A percentile compares a stretch with the other conserved stretches of the same genome.
These are phyloP conservation scores for Cladorrhinum sp. DNA, from an alignment of 2,329 filamentous ascomycete genomes.

Conservation along the genomic window DNA sequence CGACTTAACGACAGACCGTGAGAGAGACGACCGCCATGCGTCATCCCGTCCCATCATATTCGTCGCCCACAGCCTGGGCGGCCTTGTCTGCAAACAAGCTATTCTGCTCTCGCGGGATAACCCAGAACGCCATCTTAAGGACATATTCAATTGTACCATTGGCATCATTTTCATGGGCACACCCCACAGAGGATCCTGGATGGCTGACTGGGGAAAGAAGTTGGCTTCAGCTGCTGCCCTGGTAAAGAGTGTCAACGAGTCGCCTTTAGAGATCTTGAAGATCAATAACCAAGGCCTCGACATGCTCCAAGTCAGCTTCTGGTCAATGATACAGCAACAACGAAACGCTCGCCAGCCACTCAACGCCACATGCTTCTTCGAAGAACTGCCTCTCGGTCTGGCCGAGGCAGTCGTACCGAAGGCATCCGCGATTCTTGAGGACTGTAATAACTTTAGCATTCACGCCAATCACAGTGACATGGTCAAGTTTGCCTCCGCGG, in stretches of 20 bases:
- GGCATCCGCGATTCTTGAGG: constrained; percentile 32
- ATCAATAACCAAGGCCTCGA: constrained; percentile 30
- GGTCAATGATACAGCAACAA: constrained; percentile 28
- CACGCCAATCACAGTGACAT: constrained; percentile 33
- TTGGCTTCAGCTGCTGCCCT: constrained; percentile 30
- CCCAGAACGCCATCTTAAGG: constrained; percentile 30
- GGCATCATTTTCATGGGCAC: constrained; percentile 40
- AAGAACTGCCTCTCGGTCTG: constrained; percentile 32
- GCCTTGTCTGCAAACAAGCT: constrained; percentile 39
- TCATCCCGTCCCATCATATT: constrained; percentile 34
- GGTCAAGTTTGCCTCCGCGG: constrained; percentile 31
- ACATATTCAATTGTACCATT: constrained; percentile 28
- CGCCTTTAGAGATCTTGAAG: constrained; percentile 30
- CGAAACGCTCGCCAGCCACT: constrained; percentile 19
- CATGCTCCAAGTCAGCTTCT: constrained; percentile 28
- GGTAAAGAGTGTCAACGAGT: constrained; percentile 33
- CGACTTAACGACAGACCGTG: constrained; percentile 29
- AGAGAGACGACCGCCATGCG: constrained; percentile 21
- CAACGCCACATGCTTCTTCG: constrained; percentile 35
- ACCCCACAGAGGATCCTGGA: constrained; percentile 35
- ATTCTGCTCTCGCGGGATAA: constrained; percentile 33
- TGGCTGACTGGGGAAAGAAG: constrained; percentile 35
- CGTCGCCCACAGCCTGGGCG: constrained; percentile 39
- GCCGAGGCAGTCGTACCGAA: constrained; percentile 30
- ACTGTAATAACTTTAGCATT: constrained; percentile 21